Conservation (phyloP, 257 asterid species). For the Fraxinus excelsior region DNA sequence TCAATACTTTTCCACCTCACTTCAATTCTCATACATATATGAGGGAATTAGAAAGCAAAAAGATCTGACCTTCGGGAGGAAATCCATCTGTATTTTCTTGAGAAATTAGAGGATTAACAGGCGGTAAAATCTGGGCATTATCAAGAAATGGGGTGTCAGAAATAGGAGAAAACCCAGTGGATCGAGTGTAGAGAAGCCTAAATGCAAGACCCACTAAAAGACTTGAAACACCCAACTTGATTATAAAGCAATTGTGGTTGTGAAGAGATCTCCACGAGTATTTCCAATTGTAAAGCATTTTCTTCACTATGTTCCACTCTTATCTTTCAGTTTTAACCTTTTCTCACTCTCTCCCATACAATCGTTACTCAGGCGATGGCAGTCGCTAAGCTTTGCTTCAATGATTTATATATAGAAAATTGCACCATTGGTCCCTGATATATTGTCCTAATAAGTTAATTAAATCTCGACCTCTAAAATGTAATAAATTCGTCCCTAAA, state of each 20-base stretch:
- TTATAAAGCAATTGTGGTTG: constrained; percentile 48
- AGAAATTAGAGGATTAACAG: constrained; percentile 26
- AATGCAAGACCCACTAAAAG: constrained; percentile 59
- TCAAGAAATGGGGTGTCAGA: constrained; percentile 33
- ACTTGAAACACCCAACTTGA: constrained; percentile 59
- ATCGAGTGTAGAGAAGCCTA: constrained; percentile 50
- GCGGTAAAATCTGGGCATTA: constrained; percentile 16
- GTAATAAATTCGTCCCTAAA: neutral
- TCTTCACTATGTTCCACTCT: constrained; percentile 37
- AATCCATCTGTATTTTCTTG: constrained; percentile 28
- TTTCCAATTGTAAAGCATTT: constrained; percentile 43
- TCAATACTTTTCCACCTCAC: neutral
- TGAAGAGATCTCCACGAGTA: constrained; percentile 48
- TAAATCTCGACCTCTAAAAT: neutral
- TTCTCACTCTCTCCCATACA: neutral
- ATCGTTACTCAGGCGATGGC: neutral
- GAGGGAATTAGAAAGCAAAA: neutral
- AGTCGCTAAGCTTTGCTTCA: too few species aligned
- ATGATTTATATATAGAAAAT: neutral
- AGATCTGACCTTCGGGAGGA: constrained; percentile 48
- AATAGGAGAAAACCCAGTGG: constrained; percentile 43
- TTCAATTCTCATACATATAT: neutral
- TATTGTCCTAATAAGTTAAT: too few species aligned
- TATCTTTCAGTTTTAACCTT: neutral
- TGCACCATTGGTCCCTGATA: neutral